These are phyloP conservation scores for Trichoderma virens DNA, from an alignment of 495 filamentous ascomycete genomes.

Conservation along the genomic window DNA sequence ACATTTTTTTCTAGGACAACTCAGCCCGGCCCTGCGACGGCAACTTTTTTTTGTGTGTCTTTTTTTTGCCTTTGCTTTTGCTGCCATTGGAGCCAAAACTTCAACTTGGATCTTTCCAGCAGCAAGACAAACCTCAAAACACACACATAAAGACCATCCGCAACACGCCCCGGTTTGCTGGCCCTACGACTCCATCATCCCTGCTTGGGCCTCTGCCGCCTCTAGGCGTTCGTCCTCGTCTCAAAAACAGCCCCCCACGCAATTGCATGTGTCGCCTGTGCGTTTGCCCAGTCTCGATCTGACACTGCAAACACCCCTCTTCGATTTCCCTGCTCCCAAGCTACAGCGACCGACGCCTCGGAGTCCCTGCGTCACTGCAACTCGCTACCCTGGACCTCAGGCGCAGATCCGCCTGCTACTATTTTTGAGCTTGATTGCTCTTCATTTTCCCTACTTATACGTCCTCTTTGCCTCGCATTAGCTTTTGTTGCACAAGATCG, in stretches of 20 bases:
- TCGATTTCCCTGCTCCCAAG: too few species aligned
- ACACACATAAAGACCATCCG: too few species aligned
- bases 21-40: not conserved
- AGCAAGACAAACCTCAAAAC: not conserved
- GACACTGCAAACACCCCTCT: conserved; percentile 8
- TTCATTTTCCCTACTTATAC: not conserved
- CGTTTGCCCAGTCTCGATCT: not conserved
- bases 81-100: not conserved
- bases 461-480: not conserved
- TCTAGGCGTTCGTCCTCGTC: not conserved
- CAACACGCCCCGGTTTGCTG: not conserved
- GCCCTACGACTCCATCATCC: not conserved
- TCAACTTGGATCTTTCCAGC: not conserved
- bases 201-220: conserved; percentile 7
- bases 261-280: not conserved
- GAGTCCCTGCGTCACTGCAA: not conserved
- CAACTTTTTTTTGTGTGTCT: not conserved
- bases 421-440: not conserved
- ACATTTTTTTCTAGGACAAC: not conserved
- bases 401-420: not conserved
- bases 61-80: not conserved
- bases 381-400: not conserved
- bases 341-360: not conserved
- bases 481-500: not conserved
- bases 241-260: not conserved